Base-by-base conservation (phyloP, 768 basidiomycete species). In the Daedalea quercina region DNA sequence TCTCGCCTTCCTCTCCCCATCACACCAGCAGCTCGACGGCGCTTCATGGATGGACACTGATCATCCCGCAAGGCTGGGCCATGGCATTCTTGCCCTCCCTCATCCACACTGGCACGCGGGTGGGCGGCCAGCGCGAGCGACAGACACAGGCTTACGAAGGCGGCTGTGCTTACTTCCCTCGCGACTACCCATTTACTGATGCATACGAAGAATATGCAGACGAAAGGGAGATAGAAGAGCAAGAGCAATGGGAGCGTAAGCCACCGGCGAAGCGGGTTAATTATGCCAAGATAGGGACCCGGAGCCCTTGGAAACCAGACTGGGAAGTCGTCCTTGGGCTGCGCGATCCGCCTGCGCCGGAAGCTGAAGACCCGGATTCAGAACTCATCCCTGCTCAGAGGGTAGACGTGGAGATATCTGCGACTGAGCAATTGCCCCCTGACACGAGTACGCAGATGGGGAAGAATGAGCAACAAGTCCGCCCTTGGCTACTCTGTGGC, bases 31-130 rank as follows among this genome's bases (percentile, higher is more conserved):
- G 47, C 34, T 50, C 63, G 12, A 60, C 63, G 6, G 50, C 64
- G 1, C 70, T 92, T 26, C 84, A 93, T 60, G 94, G 94, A 35
- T 96, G 90, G 87, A 92, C 85, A 8, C 70, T 99, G 9, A 73
- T 96, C 44, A 66, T 95, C 28, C 95, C 95, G 2, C 74, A 81
- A 1, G 93, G 91, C 12, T 98, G 94, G 93, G 78, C 80, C 0
- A 95, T 93, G 85, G 76, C 94, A 1, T 92, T 98, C 70, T 82
- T 90, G 56, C 76, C 76, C 37, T 94, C 94, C 2, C 77, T 99
- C 47, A 76, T 77, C 2, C 84, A 82, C 66, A 93, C 94, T 0
- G 87, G 88, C 20, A 90, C 89, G 1, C 85, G 92, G 7, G 77
- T 95, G 17, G 89, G 79, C 4, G 95, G 94, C 1, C 86, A 94